Evolutionary conservation across 139 green algal genomes (phyloP).

Genomic region (Pedinophyceae sp.): DNA sequence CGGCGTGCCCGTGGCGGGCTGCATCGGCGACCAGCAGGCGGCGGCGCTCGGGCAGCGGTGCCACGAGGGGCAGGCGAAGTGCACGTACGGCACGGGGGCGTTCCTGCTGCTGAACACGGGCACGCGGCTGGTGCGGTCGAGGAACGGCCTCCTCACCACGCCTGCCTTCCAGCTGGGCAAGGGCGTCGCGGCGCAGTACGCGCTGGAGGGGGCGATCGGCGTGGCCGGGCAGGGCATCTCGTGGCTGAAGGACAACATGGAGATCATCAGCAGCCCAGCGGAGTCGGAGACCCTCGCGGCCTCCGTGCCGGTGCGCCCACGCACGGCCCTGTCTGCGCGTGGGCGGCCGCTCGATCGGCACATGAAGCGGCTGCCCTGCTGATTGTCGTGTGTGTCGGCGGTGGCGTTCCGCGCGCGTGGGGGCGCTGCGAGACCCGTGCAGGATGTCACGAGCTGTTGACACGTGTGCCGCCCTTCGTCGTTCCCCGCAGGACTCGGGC

Average conservation of each 20-base stretch:
- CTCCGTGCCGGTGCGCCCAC: no score
- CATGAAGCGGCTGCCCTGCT: no score
- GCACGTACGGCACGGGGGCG: constrained; percentile 95
- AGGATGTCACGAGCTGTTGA: no score
- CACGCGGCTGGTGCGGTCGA: constrained; percentile 35
- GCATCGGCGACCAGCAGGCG: constrained; percentile 87
- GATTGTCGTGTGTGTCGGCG: no score
- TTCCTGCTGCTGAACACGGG: constrained; percentile 96
- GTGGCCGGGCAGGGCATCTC: constrained; percentile 60
- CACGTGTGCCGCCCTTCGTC: no score
- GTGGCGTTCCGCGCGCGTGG: no score
- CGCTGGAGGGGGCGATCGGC: constrained; percentile 74
- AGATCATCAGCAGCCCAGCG: constrained; percentile 35
- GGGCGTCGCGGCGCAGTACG: constrained; percentile 41
- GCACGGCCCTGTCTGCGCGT: no score
- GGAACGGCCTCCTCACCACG: constrained; percentile 82
- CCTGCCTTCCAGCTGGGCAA: constrained; percentile 68
- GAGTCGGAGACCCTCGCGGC: constrained; percentile 24
- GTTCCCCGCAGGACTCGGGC: no score
- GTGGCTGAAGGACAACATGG: constrained; percentile 74
- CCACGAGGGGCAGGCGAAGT: constrained; percentile 67
- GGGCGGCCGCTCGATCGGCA: no score
- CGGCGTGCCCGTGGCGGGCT: constrained; percentile 74
- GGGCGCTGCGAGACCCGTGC: no score
- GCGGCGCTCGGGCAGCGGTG: constrained; percentile 84